Evolutionary conservation across 129 eudicot species (phyloP).

Genomic region (Logfia minima): DNA sequence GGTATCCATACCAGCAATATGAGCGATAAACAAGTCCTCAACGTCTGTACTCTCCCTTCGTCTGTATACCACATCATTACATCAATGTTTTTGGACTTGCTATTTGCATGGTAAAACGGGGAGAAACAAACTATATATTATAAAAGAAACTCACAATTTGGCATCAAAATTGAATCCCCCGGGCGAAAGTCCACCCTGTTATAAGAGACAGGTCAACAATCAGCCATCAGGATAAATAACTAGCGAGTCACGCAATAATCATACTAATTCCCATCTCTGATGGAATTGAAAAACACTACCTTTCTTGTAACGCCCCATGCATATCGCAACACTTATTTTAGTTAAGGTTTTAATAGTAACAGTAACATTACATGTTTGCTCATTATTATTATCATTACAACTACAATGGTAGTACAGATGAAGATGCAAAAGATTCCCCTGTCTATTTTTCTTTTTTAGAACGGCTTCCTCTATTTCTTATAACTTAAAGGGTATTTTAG

Average conservation of each 20-base stretch:
- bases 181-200: constrained; percentile 93
- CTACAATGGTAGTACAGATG: not conserved
- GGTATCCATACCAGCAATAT: constrained; percentile 94
- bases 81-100: not conserved
- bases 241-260: no score
- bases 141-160: constrained; percentile 68
- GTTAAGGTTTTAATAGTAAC: not conserved
- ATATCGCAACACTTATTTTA: not conserved
- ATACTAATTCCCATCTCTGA: no score
- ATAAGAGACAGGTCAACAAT: constrained; percentile 7
- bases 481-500: not conserved
- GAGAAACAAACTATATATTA: constrained; percentile 1
- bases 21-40: constrained; percentile 92
- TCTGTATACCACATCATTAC: constrained; percentile 40
- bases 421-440: not conserved
- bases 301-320: not conserved
- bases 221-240: not conserved
- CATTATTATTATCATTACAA: not conserved
- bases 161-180: constrained; percentile 99
- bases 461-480: no score
- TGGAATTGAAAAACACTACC: not conserved
- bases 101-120: not conserved
- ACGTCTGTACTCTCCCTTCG: constrained; percentile 99
- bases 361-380: not conserved
- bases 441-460: not conserved